Evolutionary conservation across 306 rosid genomes (phyloP), one percentile per base, ranked within the genome.

Genomic region (Citrullus amarus): DNA sequence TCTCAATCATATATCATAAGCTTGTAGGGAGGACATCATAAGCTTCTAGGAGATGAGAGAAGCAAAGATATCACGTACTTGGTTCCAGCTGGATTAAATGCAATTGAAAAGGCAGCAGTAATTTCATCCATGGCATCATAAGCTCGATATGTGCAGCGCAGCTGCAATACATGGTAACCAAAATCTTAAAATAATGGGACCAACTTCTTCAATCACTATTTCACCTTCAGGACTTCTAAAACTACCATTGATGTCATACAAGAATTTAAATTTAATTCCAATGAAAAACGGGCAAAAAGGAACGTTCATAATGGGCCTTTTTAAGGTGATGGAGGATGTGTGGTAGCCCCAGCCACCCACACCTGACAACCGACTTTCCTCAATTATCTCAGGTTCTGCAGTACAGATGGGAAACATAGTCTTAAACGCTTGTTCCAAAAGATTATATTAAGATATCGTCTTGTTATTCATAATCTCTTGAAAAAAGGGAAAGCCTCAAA

Each of bases 61-160:
- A 53, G 20, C 57, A 53, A 53, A 53, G 46, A 69, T 48, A 30
- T 12, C 66, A 67, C 96, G 85, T 88, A 92, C 98, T 87, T 95
- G 70, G 92, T 84, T 80, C 98, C 98, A 41, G 87, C 76, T 73
- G 97, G 97, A 89, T 95, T 91, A 81, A 95, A 95, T 75, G 97
- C 93, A 75, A 91, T 81, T 59, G 98, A 95, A 83, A 91, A 95
- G 6, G 98, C 98, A 79, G 97, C 88, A 34, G 93, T 84, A 41
- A 95, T 92, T 87, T 95, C 98, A 79, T 92, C 98, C 96, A 95
- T 90, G 17, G 93, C 93, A 85, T 95, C 98, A 83, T 92, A 95
- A 62, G 98, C 98, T 58, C 97, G 92, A 81, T 92, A 95, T 9
- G 98, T 92, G 79, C 98, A 92, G 9, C 98, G 98, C 57, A 92